A percentile compares a stretch with the other conserved stretches of the same genome.
These are phyloP conservation scores for Jaapia argillacea DNA, from an alignment of 768 basidiomycete species.

Conservation along the genomic window DNA sequence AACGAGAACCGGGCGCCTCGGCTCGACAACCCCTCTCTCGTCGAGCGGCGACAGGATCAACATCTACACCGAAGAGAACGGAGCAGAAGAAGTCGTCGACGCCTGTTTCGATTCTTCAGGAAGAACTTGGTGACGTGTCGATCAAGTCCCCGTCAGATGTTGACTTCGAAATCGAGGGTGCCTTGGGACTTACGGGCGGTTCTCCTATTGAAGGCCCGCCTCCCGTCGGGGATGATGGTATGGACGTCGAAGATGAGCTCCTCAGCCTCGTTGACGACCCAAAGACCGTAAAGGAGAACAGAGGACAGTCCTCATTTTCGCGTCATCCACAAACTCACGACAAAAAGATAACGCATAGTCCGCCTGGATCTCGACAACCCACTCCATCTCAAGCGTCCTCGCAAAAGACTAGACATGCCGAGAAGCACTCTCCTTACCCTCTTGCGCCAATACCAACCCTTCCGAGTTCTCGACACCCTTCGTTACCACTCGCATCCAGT, in stretches of 20 bases:
- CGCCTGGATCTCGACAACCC: slow-evolving; percentile 12
- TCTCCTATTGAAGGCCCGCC: slow-evolving; percentile 11
- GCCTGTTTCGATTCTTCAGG: slow-evolving; percentile 11
- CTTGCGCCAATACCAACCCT: too few relatives aligned
- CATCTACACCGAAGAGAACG: not conserved
- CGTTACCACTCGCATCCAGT: too few relatives aligned
- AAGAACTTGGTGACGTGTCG: slow-evolving; percentile 7
- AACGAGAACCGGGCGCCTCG: not conserved
- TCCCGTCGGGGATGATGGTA: slow-evolving; percentile 35
- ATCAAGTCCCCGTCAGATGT: slow-evolving; percentile 7
- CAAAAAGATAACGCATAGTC: slow-evolving; percentile 19
- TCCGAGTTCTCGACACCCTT: too few relatives aligned
- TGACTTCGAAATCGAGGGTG: slow-evolving; percentile 28
- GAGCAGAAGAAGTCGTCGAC: slow-evolving; percentile 4
- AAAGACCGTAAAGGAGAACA: not conserved
- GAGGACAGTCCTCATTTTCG: too few relatives aligned
- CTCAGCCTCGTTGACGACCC: slow-evolving; percentile 58
- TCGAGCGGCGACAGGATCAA: not conserved
- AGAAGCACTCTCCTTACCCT: too few relatives aligned
- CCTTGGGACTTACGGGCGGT: slow-evolving; percentile 26
- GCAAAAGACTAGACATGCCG: too few relatives aligned
- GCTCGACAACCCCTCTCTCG: not conserved
- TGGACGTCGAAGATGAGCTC: slow-evolving; percentile 56
- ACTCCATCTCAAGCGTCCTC: too few relatives aligned
- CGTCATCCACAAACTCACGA: slow-evolving; percentile 21